These are phyloP conservation scores for Xerocomus minutiporus DNA, from an alignment of 1,284 basidiomycete genomes.

Conservation along the genomic window DNA sequence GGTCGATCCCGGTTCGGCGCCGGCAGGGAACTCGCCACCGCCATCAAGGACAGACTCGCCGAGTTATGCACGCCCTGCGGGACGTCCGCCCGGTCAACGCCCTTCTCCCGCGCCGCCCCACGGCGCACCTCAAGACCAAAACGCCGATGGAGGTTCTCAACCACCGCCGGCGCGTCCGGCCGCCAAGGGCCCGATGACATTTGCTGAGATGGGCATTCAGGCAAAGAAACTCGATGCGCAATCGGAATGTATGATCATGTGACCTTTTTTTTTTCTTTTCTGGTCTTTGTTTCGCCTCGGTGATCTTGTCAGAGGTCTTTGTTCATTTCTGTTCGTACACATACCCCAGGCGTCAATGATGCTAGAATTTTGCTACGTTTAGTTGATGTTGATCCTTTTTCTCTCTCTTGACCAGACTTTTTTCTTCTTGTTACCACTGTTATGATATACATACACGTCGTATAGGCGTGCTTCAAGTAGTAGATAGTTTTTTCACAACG, in stretches of 20 bases:
- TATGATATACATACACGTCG: neutral
- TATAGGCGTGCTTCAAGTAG: neutral
- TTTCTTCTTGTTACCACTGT: neutral
- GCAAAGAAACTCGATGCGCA: constrained; percentile 71
- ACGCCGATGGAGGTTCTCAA: constrained; percentile 4
- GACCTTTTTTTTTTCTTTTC: constrained; percentile 9
- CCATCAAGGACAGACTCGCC: constrained; percentile 17
- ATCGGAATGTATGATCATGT: constrained; percentile 84
- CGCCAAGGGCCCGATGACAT: constrained; percentile 64
- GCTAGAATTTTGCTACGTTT: neutral
- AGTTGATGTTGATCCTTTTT: neutral
- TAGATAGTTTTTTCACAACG: neutral
- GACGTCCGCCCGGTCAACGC: constrained; percentile 27
- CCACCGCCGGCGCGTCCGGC: constrained; percentile 1
- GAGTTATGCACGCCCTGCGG: constrained; percentile 25
- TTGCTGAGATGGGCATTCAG: constrained; percentile 89
- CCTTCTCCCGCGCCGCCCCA: constrained; percentile 12
- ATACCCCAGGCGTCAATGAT: neutral
- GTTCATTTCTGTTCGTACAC: neutral
- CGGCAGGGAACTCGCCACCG: constrained; percentile 7
- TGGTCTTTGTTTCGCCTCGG: neutral
- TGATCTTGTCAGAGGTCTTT: neutral
- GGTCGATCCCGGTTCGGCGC: constrained; percentile 32
- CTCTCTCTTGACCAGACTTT: neutral
- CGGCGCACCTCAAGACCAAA: constrained; percentile 3